Conservation (phyloP, 345 rosid genomes). For the Boechera retrofracta region DNA sequence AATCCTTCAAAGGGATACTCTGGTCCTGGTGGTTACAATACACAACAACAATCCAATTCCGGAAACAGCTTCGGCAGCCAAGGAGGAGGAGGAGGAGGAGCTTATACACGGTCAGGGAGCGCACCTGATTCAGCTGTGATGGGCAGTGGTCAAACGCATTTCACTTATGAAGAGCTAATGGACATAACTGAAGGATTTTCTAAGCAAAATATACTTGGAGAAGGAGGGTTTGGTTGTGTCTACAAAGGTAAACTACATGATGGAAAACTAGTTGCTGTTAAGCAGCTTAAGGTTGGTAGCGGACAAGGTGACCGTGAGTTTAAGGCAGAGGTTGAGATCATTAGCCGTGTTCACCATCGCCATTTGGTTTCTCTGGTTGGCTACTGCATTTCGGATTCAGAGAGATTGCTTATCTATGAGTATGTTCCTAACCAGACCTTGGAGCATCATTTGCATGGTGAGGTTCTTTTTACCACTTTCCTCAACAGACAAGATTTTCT, state of each 20-base stretch:
- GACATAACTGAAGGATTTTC: conserved; percentile 87
- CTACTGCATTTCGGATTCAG: conserved; percentile 63
- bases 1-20: conserved; percentile 47
- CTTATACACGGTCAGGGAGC: conserved; percentile 44
- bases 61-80: conserved; percentile 61
- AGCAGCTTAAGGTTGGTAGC: conserved; percentile 94
- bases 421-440: conserved; percentile 90
- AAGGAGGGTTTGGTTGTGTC: conserved; percentile 97
- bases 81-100: conserved; percentile 39
- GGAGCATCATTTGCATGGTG: conserved; percentile 93
- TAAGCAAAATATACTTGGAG: conserved; percentile 73
- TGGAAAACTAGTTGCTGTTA: conserved; percentile 77
- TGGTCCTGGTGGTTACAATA: conserved; percentile 45
- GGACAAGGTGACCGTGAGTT: conserved; percentile 98
- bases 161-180: conserved; percentile 74
- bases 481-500: not conserved
- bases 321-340: conserved; percentile 93
- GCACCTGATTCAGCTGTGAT: conserved; percentile 58
- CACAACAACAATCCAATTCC: conserved; percentile 48
- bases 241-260: conserved; percentile 64
- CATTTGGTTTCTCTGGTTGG: conserved; percentile 96
- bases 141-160: conserved; percentile 58
- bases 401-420: conserved; percentile 86
- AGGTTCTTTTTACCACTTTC: conserved; percentile 22
- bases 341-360: conserved; percentile 93